Percentiles rank a stretch among this genome's conserved stretches.
phyloP scores from a whole-genome alignment of 768 basidiomycete species.

The Trametes cubensis region DNA sequence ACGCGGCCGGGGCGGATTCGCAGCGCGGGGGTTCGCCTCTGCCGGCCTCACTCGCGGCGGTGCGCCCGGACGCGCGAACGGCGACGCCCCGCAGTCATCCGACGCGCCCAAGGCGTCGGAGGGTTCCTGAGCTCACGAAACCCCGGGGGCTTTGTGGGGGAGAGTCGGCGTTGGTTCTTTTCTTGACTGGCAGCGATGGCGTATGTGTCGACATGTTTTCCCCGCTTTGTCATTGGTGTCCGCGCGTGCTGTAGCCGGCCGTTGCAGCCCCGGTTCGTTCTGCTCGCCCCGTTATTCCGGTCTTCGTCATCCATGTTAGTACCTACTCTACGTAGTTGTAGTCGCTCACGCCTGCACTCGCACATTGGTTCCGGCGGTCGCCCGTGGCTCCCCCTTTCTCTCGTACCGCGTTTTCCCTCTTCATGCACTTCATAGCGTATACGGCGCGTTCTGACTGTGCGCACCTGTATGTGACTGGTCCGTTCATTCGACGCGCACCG shows the following conservation, averaged over 20 bases:
- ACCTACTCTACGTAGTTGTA: constrained; percentile 17
- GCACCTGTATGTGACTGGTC: background rate
- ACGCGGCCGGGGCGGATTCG: constrained; percentile 62
- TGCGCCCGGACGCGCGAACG: constrained; percentile 30
- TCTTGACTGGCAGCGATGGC: background rate
- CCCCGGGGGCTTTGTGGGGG: background rate
- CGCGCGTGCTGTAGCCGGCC: background rate
- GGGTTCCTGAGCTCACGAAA: background rate
- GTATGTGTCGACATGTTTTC: background rate
- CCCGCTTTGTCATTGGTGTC: background rate
- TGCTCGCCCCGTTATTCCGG: background rate
- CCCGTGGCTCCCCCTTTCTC: background rate
- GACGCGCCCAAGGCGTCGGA: constrained; percentile 24
- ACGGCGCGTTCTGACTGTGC: no score
- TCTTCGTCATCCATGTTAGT: background rate
- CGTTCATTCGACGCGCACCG: background rate
- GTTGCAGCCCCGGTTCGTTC: background rate
- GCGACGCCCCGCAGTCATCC: constrained; percentile 29
- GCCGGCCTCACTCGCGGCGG: constrained; percentile 60
- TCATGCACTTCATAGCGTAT: background rate
- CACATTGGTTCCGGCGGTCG: background rate
- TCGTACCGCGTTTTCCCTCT: background rate
- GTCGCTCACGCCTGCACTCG: constrained; percentile 6
- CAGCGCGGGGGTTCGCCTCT: constrained; percentile 65
- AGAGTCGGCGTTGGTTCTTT: background rate